Base-by-base conservation (phyloP, 805 yeast genomes). In the Kuraishia ogatae region DNA sequence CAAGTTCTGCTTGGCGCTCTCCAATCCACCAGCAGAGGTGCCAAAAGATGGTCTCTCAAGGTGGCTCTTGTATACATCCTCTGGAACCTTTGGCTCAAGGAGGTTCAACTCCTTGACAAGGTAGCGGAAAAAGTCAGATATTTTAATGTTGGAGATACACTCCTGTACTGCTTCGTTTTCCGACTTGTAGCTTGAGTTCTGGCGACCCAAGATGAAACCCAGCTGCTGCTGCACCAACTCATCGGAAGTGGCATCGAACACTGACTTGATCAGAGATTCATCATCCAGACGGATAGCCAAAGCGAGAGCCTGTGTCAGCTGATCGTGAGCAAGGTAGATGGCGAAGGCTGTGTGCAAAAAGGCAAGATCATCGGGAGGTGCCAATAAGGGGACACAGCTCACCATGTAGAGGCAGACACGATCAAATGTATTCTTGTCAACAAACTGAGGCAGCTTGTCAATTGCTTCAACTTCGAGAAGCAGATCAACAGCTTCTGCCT, bases 401-500 rank as follows among this genome's bases (percentile, higher is more conserved):
- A 89, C 92, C 86, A 94, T 85, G 70, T 94, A 94, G 59, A 89
- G 82, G 66, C 99, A 92, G 39, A 93, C 97, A 67, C 99, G 83
- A 54, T 83, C 84, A 65, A 77, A 92, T 2, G 96, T 89, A 65
- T 84, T 79, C 56, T 84, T 85, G 68, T 94, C 98, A 54, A 92
- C 96, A 67, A 81, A 89, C 61, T 85, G 83, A 8, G 94, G 85
- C 60, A 94, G 76, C 66, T 84, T 82, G 63, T 89, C 96, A 61
- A 94, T 87, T 54, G 83, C 76, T 71, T 94, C 99, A 55, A 94
- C 82, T 71, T 94, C 99, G 57, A 91, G 76, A 59, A 94, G 77
- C 61, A 94, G 75, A 71, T 94, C 99, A 24, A 94, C 96, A 1
- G 99, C 99, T 67, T 94, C 99, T 21, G 97, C 97, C 71, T 94